Evolutionary conservation across 345 rosid genomes (phyloP).

Genomic region (Arabidopsis suecica): DNA sequence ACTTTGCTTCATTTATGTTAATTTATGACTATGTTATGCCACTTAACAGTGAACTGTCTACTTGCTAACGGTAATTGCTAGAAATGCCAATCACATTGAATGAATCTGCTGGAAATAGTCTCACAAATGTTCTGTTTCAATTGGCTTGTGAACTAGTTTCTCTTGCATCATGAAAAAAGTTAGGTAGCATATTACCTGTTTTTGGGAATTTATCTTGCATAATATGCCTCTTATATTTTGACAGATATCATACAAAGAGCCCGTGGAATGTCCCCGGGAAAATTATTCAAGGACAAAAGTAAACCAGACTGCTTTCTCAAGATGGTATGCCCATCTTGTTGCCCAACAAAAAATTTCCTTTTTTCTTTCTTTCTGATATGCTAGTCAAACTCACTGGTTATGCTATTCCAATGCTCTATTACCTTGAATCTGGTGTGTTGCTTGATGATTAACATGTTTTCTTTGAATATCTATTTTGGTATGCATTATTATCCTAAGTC

Average conservation of each 20-base stretch:
- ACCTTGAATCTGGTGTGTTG: slow-evolving; percentile 15
- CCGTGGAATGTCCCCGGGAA: slow-evolving; percentile 76
- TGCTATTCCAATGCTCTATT: slow-evolving; percentile 9
- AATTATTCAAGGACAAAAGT: slow-evolving; percentile 54
- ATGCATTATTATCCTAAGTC: slow-evolving; percentile 9
- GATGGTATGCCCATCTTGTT: slow-evolving; percentile 61
- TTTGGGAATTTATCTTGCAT: not conserved
- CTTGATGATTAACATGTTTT: slow-evolving; percentile 15
- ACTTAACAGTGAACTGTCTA: slow-evolving; percentile 7
- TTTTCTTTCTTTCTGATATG: not conserved
- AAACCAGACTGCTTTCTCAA: slow-evolving; percentile 82
- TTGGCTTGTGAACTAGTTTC: slow-evolving; percentile 1
- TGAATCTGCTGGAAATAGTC: slow-evolving; percentile 18
- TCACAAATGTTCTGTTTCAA: slow-evolving; percentile 9
- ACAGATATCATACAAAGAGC: slow-evolving; percentile 67
- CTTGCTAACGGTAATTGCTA: slow-evolving; percentile 22
- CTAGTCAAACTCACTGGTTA: not conserved
- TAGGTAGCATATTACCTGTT: not conserved
- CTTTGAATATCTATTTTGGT: not conserved
- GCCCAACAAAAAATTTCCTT: not conserved
- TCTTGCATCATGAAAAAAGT: slow-evolving; percentile 8
- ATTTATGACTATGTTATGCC: slow-evolving; percentile 15
- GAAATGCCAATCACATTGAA: slow-evolving; percentile 12
- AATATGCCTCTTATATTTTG: slow-evolving; percentile 35
- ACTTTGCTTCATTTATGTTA: slow-evolving; percentile 13